A percentile compares a stretch with the other conserved stretches of the same genome.
Evolutionary conservation across 2,329 filamentous ascomycete genomes (phyloP).

Genomic region (Aureobasidium musti): DNA sequence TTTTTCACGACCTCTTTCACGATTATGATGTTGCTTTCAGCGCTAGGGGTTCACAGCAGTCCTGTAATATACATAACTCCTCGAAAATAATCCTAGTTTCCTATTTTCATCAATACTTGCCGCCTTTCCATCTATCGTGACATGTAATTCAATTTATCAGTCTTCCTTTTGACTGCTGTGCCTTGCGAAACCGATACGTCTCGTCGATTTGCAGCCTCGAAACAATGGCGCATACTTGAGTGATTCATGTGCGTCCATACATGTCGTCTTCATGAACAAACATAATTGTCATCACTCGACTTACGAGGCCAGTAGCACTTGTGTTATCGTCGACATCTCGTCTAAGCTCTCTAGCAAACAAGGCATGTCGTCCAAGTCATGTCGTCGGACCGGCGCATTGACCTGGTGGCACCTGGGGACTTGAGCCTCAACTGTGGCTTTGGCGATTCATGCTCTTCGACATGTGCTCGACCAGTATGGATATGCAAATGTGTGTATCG

Average conservation of each 20-base stretch:
- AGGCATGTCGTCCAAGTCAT: conserved; percentile 5
- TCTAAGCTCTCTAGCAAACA: not conserved
- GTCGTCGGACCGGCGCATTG: conserved; percentile 1
- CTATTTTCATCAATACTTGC: not conserved
- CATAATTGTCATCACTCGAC: not conserved
- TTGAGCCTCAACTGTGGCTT: conserved; percentile 19
- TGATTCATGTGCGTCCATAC: not conserved
- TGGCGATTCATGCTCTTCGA: not conserved
- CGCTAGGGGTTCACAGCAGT: conserved; percentile 24
- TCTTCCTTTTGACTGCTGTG: not conserved
- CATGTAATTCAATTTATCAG: not conserved
- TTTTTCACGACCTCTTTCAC: conserved; percentile 27
- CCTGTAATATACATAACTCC: conserved; percentile 27
- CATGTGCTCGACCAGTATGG: not conserved
- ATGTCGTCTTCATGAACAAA: not conserved
- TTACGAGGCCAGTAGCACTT: too few species aligned
- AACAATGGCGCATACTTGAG: not conserved
- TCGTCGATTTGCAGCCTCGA: too few species aligned
- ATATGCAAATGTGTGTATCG: not conserved
- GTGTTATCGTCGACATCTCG: not conserved
- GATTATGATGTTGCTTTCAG: conserved; percentile 29
- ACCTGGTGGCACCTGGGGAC: not conserved
- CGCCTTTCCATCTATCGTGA: not conserved
- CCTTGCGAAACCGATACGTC: too few species aligned
- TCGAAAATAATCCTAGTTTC: conserved; percentile 28